Evolutionary conservation across 2,329 filamentous ascomycete genomes (phyloP).

Genomic region (Arthrobotrys entomopaga): DNA sequence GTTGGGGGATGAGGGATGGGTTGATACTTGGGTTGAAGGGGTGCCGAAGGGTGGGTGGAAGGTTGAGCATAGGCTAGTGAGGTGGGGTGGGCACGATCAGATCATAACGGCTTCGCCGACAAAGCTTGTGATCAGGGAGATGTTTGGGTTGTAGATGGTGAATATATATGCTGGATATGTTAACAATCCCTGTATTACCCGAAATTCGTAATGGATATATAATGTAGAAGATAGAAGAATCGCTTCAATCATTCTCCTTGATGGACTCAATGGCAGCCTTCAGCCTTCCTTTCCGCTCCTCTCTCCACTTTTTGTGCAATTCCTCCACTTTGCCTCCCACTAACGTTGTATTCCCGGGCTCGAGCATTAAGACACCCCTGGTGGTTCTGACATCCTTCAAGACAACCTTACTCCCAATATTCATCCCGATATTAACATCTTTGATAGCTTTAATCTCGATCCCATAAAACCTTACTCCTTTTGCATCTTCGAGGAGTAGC

Average conservation of each 20-base stretch:
- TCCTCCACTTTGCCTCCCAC: conserved; percentile 88
- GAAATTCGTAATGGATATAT: conserved; percentile 1
- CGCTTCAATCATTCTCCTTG: conserved; percentile 25
- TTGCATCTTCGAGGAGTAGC: conserved; percentile 81
- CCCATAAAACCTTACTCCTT: conserved; percentile 74
- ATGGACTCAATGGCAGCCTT: conserved; percentile 68
- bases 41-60: conserved; percentile 56
- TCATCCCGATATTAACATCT: conserved; percentile 73
- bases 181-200: background rate
- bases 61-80: conserved; percentile 58
- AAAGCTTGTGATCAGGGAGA: conserved; percentile 43
- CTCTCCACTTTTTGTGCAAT: conserved; percentile 81
- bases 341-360: conserved; percentile 73
- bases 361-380: conserved; percentile 81
- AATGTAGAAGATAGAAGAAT: background rate
- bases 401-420: conserved; percentile 83
- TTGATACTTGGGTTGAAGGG: conserved; percentile 56
- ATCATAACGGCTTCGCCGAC: conserved; percentile 29
- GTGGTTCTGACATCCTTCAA: conserved; percentile 73
- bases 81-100: conserved; percentile 57
- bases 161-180: background rate
- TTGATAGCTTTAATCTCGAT: conserved; percentile 76
- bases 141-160: conserved; percentile 34
- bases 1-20: conserved; percentile 57
- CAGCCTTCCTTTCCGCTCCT: conserved; percentile 75